A percentile compares a stretch with the other conserved stretches of the same genome.
phyloP scores from a whole-genome alignment of 768 basidiomycete species.

The Boletus sp. region DNA sequence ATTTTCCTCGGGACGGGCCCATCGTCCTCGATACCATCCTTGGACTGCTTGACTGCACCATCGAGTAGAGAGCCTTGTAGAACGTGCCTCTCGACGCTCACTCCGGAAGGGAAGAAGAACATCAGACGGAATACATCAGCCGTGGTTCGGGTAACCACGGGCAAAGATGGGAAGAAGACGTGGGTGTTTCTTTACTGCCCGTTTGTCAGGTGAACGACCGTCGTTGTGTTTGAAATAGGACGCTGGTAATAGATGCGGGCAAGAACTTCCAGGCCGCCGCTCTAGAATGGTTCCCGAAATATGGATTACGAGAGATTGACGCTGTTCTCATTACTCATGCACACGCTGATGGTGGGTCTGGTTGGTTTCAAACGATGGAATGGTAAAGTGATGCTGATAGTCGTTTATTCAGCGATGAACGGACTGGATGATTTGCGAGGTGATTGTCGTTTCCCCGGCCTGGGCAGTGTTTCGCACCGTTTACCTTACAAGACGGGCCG shows the following conservation, averaged over 20 bases:
- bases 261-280: slow-evolving; percentile 72
- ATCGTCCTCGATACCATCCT: slow-evolving; percentile 65
- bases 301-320: slow-evolving; percentile 67
- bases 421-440: slow-evolving; percentile 88
- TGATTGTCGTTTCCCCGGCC: slow-evolving; percentile 26
- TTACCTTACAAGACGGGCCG: slow-evolving; percentile 1
- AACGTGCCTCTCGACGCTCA: slow-evolving; percentile 66
- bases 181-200: slow-evolving; percentile 33
- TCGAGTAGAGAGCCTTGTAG: slow-evolving; percentile 49
- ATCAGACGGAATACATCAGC: slow-evolving; percentile 80
- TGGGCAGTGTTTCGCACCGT: not conserved
- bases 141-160: slow-evolving; percentile 47
- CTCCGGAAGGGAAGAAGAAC: slow-evolving; percentile 76
- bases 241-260: slow-evolving; percentile 79
- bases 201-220: not conserved
- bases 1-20: slow-evolving; percentile 85
- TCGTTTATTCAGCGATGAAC: slow-evolving; percentile 62
- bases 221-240: slow-evolving; percentile 39
- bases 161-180: slow-evolving; percentile 41
- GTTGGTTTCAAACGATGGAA: not conserved
- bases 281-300: slow-evolving; percentile 62
- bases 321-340: slow-evolving; percentile 83
- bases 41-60: slow-evolving; percentile 73
- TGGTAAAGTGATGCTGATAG: not conserved
- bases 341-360: slow-evolving; percentile 66